These are phyloP conservation scores for Albugo laibachii DNA, from an alignment of 352 stramenopile genomes.

Conservation along the genomic window DNA sequence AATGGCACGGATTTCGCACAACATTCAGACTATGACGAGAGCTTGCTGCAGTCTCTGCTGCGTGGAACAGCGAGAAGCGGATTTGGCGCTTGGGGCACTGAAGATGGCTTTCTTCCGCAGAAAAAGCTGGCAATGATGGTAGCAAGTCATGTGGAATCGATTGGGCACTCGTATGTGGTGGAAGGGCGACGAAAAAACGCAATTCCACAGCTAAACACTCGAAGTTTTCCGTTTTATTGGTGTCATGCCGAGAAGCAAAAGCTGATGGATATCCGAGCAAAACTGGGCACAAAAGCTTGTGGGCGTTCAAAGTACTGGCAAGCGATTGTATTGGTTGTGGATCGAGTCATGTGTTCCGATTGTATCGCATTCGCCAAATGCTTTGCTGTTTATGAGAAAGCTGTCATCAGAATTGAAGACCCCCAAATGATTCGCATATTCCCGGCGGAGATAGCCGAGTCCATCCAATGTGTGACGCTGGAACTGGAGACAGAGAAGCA, in stretches of 20 bases:
- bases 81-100: conserved; percentile 52
- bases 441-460: conserved; percentile 6
- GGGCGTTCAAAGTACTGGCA: conserved; percentile 17
- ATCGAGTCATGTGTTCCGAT: conserved; percentile 55
- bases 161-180: conserved; percentile 46
- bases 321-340: conserved; percentile 29
- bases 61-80: conserved; percentile 30
- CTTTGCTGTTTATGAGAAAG: conserved; percentile 21
- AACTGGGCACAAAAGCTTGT: conserved; percentile 10
- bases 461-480: background rate
- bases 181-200: conserved; percentile 29
- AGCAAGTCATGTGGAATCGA: conserved; percentile 22
- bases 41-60: conserved; percentile 17
- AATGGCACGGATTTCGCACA: no score
- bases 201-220: conserved; percentile 41
- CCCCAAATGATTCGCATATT: conserved; percentile 24
- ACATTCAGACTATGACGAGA: background rate
- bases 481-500: no score
- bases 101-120: conserved; percentile 33
- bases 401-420: conserved; percentile 26
- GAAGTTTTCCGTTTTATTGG: conserved; percentile 76
- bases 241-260: conserved; percentile 78
- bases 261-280: conserved; percentile 46
- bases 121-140: conserved; percentile 42
- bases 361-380: conserved; percentile 38